Base-by-base conservation (phyloP, 495 filamentous ascomycete species). In the Xanthoparmelia taractica region DNA sequence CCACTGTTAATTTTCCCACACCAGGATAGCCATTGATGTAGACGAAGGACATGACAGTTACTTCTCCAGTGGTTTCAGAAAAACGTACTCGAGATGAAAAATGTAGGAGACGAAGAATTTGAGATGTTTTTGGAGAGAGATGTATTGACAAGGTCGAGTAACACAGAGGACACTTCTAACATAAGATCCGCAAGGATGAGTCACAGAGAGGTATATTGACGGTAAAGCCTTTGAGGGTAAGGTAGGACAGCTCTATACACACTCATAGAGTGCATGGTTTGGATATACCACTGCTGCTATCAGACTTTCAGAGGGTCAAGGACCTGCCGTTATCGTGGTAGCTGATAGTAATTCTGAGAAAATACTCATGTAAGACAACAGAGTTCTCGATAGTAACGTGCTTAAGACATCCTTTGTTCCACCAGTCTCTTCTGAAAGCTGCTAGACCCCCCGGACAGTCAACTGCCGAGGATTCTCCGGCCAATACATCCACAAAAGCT, bases 21-120 rank as follows among this genome's bases (percentile, higher is more conserved):
- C 52, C 61, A 23, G 61, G 61, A 41, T 63, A 63, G 20, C 61
- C 61, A 10, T 57, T 63, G 54, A 58, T 58, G 52, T 63, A 63
- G 48, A 63, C 27, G 25, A 58, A 63, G 13, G 61, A 34, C 36
- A 45, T 45, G 31, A 31, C 17, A 6, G 2, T 4, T 52, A 4
- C 38, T 55, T 8, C 5, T 31, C 2, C 4, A 17, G n/a, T 17
- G 43, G 17, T 33, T 17, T 37, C 40, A 4, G 17, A 18, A 12
- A 1, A 15, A 54, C 2, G 0, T 20, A 33, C 17, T 3, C 11
- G 29, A 18, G 0, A 18, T 8, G 1, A 13, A 52, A 13, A 54
- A 1, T 18, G 2, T 33, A 31, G 1, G 29, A 34, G 4, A 29
- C 17, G 4, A 33, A 2, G 17, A 34, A 20, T 18, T 4, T 8